Evolutionary conservation across 2,329 filamentous ascomycete genomes (phyloP), one percentile per base, ranked within the genome.

Genomic region (Alternaria metachromatica): DNA sequence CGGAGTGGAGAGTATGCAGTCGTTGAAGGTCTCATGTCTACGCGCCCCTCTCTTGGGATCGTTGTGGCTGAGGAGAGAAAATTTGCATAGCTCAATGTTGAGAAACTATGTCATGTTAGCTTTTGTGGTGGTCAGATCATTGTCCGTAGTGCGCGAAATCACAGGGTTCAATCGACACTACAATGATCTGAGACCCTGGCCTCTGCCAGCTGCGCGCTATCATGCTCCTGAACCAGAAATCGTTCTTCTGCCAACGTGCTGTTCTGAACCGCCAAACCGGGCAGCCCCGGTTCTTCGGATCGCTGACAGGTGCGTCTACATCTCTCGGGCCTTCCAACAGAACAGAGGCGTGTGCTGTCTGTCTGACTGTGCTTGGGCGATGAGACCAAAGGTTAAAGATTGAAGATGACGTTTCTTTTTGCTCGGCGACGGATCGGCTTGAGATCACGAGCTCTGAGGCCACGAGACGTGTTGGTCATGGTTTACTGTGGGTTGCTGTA

Each of bases 111-210:
- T 45, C 13, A 37, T 45, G 18, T 37, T 58, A 15, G 54, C 33
- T 26, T 33, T 41, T 49, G 33, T 33, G 28, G 25, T 50, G 53
- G 23, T 46, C 46, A 18, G 28, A 49, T 30, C 28, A n/a, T 23
- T 12, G 49, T 37, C 11, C 20, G 49, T 30, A 18, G 49, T 37
- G 30, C 13, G 28, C 37, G 15, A 15, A 23, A 37, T 23, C 12
- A 20, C 21, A 43, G 48, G 26, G 55, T 46, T 26, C 45, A 53
- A 25, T 33, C 28, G 48, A 51, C 20, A 48, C 41, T 53, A 45
- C 41, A 15, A 45, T 53, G 21, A 54, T 41, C 28, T 41, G 30
- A 62, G 55, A 58, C 55, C 60, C 55, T 48, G 55, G 30, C 37
- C 23, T 43, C 10, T 37, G 26, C 55, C 60, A 28, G 48, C 23